These are phyloP conservation scores for Apiospora arundinis DNA, from an alignment of 2,329 filamentous ascomycete species.

Conservation along the genomic window DNA sequence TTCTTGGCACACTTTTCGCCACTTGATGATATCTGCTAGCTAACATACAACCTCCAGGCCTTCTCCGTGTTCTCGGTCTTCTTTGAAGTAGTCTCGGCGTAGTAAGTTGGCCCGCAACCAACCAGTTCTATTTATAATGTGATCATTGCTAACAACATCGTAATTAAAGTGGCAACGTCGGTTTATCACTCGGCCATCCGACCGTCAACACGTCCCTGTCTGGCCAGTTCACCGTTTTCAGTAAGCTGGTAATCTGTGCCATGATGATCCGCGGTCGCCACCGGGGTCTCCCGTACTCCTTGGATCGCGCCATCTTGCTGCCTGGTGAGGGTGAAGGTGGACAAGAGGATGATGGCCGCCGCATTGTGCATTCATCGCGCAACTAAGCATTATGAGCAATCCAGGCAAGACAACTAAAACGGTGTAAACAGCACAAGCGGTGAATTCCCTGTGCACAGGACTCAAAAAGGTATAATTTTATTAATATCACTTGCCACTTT, in stretches of 20 bases:
- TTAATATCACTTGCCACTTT: no score
- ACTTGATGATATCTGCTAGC: constrained; percentile 38
- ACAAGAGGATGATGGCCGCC: no score
- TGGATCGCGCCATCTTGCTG: constrained; percentile 59
- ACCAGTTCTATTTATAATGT: no score
- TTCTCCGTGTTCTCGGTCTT: constrained; percentile 62
- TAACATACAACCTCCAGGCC: neutral
- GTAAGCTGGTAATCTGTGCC: constrained; percentile 62
- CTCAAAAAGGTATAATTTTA: no score
- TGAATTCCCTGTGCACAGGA: no score
- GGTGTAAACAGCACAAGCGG: no score
- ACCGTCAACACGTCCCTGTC: constrained; percentile 16
- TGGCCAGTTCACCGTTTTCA: constrained; percentile 21
- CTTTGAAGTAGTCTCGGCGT: constrained; percentile 62
- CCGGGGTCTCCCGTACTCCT: constrained; percentile 59
- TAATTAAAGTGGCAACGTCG: constrained; percentile 19
- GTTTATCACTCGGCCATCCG: constrained; percentile 12
- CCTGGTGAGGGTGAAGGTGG: constrained; percentile 28
- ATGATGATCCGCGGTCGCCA: constrained; percentile 64
- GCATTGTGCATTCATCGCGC: no score
- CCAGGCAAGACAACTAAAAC: no score
- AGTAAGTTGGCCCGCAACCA: constrained; percentile 34
- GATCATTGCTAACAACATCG: no score
- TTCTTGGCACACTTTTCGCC: no score
- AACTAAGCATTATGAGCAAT: no score